Conservation (phyloP, 2,329 filamentous ascomycete species). For the Pestalotiopsis sp. region DNA sequence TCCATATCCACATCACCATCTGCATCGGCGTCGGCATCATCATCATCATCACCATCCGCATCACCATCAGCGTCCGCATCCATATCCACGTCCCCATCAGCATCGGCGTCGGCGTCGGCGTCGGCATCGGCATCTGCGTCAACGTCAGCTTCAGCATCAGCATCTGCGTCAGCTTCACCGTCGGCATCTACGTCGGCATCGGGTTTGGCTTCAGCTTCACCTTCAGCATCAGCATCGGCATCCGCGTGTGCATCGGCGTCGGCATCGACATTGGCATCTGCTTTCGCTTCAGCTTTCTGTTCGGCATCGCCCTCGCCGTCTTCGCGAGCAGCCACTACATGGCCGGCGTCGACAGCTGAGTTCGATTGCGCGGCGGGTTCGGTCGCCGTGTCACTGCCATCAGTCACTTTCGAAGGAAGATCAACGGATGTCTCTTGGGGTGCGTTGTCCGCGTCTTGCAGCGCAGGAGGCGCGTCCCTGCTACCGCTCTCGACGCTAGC, state of each 20-base stretch:
- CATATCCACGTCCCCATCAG: conserved; percentile 15
- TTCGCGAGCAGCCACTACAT: not conserved
- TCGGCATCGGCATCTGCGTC: not conserved
- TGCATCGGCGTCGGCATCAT: conserved; percentile 15
- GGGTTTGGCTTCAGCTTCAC: conserved; percentile 31
- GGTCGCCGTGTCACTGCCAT: conserved; percentile 14
- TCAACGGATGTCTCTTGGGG: conserved; percentile 6
- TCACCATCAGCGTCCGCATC: conserved; percentile 20
- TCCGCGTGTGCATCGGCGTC: conserved; percentile 20
- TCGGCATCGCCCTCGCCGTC: not conserved
- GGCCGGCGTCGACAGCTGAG: not conserved
- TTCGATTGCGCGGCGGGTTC: not conserved
- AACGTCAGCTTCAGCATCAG: conserved; percentile 12
- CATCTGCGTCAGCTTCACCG: conserved; percentile 18
- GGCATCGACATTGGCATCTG: conserved; percentile 35
- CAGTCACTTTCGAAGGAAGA: conserved; percentile 13
- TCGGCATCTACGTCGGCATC: conserved; percentile 24
- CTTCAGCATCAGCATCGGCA: not conserved
- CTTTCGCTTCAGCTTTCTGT: not conserved
- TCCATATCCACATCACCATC: conserved; percentile 27
- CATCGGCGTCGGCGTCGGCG: conserved; percentile 19
- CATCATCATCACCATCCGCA: conserved; percentile 16
- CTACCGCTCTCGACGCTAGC: not conserved
- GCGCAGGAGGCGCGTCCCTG: not conserved
- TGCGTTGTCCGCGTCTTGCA: conserved; percentile 17